Percentiles rank a stretch among this genome's conserved stretches.
Conservation (phyloP, 2,329 filamentous ascomycete species). For the Ilyonectria robusta region DNA sequence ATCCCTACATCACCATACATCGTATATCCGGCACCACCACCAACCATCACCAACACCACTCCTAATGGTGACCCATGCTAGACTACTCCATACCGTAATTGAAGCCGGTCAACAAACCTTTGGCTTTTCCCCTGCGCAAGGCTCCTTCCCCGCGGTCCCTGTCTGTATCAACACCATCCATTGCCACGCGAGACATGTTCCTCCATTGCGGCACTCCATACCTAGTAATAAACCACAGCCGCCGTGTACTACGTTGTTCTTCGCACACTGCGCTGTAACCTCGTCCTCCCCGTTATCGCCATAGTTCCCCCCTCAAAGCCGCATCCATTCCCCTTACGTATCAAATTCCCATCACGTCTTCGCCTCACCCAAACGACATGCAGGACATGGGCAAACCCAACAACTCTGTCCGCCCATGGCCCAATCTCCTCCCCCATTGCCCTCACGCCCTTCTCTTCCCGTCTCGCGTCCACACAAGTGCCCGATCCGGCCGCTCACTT, state of each 20-base stretch:
- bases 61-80: neutral
- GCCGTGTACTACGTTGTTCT: neutral
- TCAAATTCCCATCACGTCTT: constrained; percentile 7
- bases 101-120: neutral
- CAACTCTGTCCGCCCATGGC: neutral
- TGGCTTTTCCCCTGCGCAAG: constrained; percentile 25
- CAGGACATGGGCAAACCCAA: neutral
- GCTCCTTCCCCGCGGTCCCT: constrained; percentile 6
- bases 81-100: neutral
- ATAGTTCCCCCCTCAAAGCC: constrained; percentile 18
- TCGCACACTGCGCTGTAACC: constrained; percentile 13
- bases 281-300: constrained; percentile 1
- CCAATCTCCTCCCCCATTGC: constrained; percentile 15
- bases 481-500: neutral
- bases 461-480: constrained; percentile 8
- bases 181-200: constrained; percentile 9
- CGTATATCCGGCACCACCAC: neutral
- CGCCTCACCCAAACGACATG: constrained; percentile 11
- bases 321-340: neutral
- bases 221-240: neutral
- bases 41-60: neutral
- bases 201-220: neutral
- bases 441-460: constrained; percentile 17
- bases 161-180: constrained; percentile 9
- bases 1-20: neutral